Base-by-base conservation (phyloP, 192 early-diverging fungal species). In the Martensiomyces pterosporus region DNA sequence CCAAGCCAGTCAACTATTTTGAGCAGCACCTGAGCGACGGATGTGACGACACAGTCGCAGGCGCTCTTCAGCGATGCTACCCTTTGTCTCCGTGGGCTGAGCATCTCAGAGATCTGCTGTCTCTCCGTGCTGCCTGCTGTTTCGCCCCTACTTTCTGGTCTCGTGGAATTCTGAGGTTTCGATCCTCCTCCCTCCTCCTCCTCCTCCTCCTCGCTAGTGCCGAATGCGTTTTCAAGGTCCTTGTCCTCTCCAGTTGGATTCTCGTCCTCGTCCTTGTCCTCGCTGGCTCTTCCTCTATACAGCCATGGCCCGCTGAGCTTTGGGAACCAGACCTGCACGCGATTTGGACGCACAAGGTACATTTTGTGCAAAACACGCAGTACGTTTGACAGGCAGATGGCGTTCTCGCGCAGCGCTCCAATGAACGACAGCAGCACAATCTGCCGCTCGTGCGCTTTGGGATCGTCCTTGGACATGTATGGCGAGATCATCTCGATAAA, bases 391-490 rank as follows among this genome's bases (percentile, higher is more conserved):
- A 70, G 7, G 23, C 55, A 49, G 4, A 59, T 47, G 1, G 67
- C 55, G 50, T 70, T 70, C 12, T 70, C 67, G 23, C 55, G 55
- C 36, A 70, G 33, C 5, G 55, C 50, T 0, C 67, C 67, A 10
- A 70, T 62, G 43, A 70, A 70, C 22, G 67, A 70, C 42, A 70
- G 29, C 24, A 70, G 22, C 1, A 63, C 42, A 3, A 63, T 49
- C 25, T 70, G 41, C 12, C 53, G 34, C 40, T 70, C 56, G 26
- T 55, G 55, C 13, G 47, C 46, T 8, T 25, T 23, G 9, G 17
- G 16, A 19, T 54, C 52, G 23, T 63, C 55, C 2, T 24, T 9
- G 0, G 14, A n/a, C 23, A 37, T 17, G 41, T 63, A 70, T 0
- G 67, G 67, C 21, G 55, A 27, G 9, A 70, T 63, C 21, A 50